Evolutionary conservation across 1,284 basidiomycete genomes (phyloP).

Genomic region (Porogramme epimiltina): DNA sequence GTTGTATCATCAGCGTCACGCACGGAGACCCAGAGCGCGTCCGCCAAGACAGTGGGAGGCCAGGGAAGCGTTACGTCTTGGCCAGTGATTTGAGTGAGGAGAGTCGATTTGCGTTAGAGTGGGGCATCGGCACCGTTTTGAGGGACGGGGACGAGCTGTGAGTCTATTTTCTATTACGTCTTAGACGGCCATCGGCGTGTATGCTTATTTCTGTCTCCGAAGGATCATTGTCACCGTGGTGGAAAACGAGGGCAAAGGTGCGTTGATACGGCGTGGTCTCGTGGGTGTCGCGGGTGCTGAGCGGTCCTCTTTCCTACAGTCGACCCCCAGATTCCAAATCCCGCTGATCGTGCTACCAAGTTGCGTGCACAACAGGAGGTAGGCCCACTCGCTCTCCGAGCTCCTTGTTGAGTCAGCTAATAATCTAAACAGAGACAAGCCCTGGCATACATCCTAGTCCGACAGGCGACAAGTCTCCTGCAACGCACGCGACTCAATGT

Average conservation of each 20-base stretch:
- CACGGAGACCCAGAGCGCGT: slow-evolving; percentile 78
- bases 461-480: slow-evolving; percentile 86
- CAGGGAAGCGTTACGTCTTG: slow-evolving; percentile 79
- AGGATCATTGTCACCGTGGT: slow-evolving; percentile 86
- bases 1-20: slow-evolving; percentile 88
- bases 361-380: slow-evolving; percentile 89
- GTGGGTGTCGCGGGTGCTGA: slow-evolving; percentile 1
- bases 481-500: slow-evolving; percentile 90
- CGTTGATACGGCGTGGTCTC: slow-evolving; percentile 25
- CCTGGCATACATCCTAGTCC: slow-evolving; percentile 82
- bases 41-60: slow-evolving; percentile 53
- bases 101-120: slow-evolving; percentile 89
- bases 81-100: slow-evolving; percentile 95
- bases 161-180: slow-evolving; percentile 19
- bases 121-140: slow-evolving; percentile 96
- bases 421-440: slow-evolving; percentile 77
- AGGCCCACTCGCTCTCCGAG: slow-evolving; percentile 20
- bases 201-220: slow-evolving; percentile 4
- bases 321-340: slow-evolving; percentile 73
- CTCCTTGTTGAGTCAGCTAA: background rate
- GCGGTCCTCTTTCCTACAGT: slow-evolving; percentile 46
- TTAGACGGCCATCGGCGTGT: background rate
- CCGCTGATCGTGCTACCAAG: slow-evolving; percentile 74
- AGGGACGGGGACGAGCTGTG: slow-evolving; percentile 92
- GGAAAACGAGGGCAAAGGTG: slow-evolving; percentile 91